Evolutionary conservation across 768 basidiomycete species (phyloP), one percentile per base, ranked within the genome.

Genomic region (Kondoa subrosea): DNA sequence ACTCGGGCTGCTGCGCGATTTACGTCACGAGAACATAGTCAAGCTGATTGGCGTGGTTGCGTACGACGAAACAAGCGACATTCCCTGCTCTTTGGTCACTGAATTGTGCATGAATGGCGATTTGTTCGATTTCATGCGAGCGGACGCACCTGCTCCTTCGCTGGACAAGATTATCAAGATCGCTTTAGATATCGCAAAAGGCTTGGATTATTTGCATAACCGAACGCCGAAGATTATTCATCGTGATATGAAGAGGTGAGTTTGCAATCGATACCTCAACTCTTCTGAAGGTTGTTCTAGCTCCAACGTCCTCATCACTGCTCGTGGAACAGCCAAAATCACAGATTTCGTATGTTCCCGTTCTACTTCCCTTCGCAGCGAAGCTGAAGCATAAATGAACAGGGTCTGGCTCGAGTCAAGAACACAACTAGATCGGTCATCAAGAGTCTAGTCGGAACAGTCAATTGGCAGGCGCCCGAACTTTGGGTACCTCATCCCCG

Each of bases 391-490:
- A 8, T 50, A 50, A 21, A n/a, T n/a, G 40, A 21, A 21, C 40
- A 50, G 40, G 40, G 95, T 26, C 82, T 97, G 63, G 95, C 95
- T n/a, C 91, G 97, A 75, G 93, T 97, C 70, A 97, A 97, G 77
- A 90, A 91, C 73, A 92, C 91, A 29, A 97, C 95, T 12, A 83
- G 93, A 67, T 96, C 92, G 2, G 95, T 99, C 89, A 89, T 99
- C 66, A 85, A 89, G 68, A 92, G 89, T 73, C 79, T 97, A 64
- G 95, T 99, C n/a, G 95, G 95, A n/a, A 99, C 95, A 1, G 95
- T 97, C 75, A 97, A 97, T 76, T 99, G 93, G 91, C 95, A 99
- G 78, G 93, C 95, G 25, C 95, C 95, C 1, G 95, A 99, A 77
- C 82, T 99, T 34, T 97, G 95, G 95, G 85, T 88, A 72, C 85